Evolutionary conservation across 345 rosid genomes (phyloP), one percentile per base, ranked within the genome.

Genomic region (Barbarea vulgaris): DNA sequence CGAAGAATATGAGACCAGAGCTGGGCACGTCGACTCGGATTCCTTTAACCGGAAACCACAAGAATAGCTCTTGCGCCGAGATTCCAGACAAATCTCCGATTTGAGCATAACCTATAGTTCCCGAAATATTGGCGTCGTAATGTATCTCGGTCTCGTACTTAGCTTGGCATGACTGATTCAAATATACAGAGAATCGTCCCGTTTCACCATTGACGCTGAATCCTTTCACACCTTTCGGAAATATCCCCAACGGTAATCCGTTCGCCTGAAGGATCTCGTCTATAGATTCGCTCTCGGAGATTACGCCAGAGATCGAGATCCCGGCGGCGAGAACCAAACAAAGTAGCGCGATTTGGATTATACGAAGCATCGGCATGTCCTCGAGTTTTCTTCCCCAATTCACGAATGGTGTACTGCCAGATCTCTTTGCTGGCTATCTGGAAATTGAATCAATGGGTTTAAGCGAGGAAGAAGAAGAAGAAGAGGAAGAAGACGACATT

Each of bases 1-100:
- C 97, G 54, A 93, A 93, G 74, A 82, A 84, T 33, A 93, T 93
- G 19, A 93, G 77, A 17, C 98, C 98, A 21, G 98, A 91, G 78
- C 89, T 86, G 0, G 98, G 97, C 9, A 93, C 67, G 58, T 91
- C 98, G 9, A 91, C 97, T 41, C 93, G 87, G 53, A 93, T 89
- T 47, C 84, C 88, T 74, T 83, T 88, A 6, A 93, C 96, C 19
- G 87, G 93, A 79, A 93, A 89, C 98, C 98, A 93, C 63, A 93
- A 81, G 70, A 91, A 93, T 12, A 93, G 72, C 61, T 93, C 97
- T 67, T 91, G 91, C 1, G 97, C 93, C 8, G 86, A 78, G 42
- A 93, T 75, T 28, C 98, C 98, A 0, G 94, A 87, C 50, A 93
- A 78, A 1, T 81, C 79, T 2, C 75, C 79, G 81, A 93, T 91